A percentile compares a stretch with the other conserved stretches of the same genome.
These are phyloP conservation scores for Cyanidiococcus yangmingshanensis DNA, from an alignment of 23 red algal genomes.

Conservation along the genomic window DNA sequence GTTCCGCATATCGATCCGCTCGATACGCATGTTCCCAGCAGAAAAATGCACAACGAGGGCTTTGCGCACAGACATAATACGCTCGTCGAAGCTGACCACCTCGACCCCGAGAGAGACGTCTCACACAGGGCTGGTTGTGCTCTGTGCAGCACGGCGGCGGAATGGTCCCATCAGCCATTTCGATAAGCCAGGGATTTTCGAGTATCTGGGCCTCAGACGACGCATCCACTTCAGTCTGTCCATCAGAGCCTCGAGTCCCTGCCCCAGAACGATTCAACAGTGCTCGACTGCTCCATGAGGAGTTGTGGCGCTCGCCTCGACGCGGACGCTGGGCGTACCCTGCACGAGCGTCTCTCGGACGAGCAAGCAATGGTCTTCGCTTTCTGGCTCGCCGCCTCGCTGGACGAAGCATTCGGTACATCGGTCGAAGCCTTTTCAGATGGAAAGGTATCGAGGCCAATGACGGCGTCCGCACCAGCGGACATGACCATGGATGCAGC, in stretches of 20 bases:
- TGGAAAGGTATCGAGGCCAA: too few relatives aligned
- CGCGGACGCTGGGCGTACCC: neutral
- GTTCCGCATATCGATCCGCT: neutral
- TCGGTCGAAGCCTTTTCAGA: too few relatives aligned
- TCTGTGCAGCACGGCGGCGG: neutral
- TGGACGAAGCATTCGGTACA: too few relatives aligned
- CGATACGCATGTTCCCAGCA: neutral
- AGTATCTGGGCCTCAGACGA: neutral
- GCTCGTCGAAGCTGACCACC: neutral
- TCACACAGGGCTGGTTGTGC: neutral
- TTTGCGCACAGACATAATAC: slow-evolving; percentile 8
- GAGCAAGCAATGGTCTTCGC: neutral
- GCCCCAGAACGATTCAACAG: neutral
- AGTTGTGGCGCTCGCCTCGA: neutral
- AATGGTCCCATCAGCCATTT: neutral
- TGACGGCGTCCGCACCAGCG: too few relatives aligned
- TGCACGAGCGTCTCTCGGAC: slow-evolving; percentile 1
- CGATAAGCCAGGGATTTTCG: neutral
- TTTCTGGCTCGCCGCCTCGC: too few relatives aligned
- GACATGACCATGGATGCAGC: too few relatives aligned
- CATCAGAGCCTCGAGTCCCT: neutral
- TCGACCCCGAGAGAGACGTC: neutral
- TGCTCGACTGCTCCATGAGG: neutral
- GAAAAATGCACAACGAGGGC: neutral
- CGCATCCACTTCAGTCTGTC: neutral